Percentiles rank a stretch among this genome's conserved stretches.
Conservation (phyloP, 148 eudicot species). For the Cornus kousa region DNA sequence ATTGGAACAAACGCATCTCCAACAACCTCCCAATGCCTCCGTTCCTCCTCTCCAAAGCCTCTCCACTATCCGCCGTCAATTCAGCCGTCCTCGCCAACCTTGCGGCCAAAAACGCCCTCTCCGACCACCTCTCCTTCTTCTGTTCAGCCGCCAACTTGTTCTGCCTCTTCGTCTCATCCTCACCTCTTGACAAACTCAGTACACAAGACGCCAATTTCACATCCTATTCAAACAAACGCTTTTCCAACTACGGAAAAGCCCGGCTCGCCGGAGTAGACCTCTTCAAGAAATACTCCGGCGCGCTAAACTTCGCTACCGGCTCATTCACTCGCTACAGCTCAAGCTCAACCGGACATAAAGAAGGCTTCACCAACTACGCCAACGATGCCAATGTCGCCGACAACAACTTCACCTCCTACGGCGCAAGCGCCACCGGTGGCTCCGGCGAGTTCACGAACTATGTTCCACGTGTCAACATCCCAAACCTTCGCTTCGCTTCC, state of each 20-base stretch:
- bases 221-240: conserved; percentile 50
- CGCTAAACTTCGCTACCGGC: conserved; percentile 58
- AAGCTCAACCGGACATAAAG: conserved; percentile 52
- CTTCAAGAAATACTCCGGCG: conserved; percentile 77
- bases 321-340: conserved; percentile 66
- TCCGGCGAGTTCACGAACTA: conserved; percentile 71
- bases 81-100: conserved; percentile 49
- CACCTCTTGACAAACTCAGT: neutral
- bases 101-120: conserved; percentile 48
- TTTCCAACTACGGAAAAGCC: conserved; percentile 53
- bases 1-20: conserved; percentile 75
- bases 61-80: conserved; percentile 59
- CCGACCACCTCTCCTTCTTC: conserved; percentile 49
- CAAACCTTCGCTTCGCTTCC: conserved; percentile 49
- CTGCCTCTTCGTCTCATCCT: conserved; percentile 41
- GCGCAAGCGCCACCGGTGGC: conserved; percentile 57
- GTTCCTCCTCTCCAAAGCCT: conserved; percentile 76
- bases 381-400: conserved; percentile 59
- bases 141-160: conserved; percentile 72
- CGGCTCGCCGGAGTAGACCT: conserved; percentile 46
- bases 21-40: conserved; percentile 40
- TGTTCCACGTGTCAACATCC: conserved; percentile 63
- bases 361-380: conserved; percentile 60
- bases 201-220: conserved; percentile 43
- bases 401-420: conserved; percentile 67